Conservation (phyloP, 495 filamentous ascomycete genomes). For the Paragyromitra xinjiangensis region DNA sequence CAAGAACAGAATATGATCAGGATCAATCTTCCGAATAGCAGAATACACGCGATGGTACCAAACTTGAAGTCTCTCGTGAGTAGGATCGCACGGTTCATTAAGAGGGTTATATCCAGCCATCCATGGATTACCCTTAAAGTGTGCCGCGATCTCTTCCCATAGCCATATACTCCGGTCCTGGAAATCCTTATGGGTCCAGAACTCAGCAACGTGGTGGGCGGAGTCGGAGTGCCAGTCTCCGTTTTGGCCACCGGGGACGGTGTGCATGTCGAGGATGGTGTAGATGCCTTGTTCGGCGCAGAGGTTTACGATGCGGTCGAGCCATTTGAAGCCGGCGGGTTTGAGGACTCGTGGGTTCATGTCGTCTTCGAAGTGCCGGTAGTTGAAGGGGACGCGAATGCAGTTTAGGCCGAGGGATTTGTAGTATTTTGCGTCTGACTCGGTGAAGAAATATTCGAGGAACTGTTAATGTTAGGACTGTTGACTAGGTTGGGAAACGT, state of each 20-base stretch:
- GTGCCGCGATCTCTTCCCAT: conserved; percentile 68
- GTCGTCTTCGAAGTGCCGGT: conserved; percentile 72
- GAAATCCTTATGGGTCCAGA: conserved; percentile 72
- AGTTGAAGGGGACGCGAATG: conserved; percentile 71
- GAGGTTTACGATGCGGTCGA: conserved; percentile 69
- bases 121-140: conserved; percentile 66
- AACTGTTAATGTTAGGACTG: conserved; percentile 61
- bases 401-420: conserved; percentile 69
- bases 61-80: conserved; percentile 64
- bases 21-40: conserved; percentile 68
- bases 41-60: conserved; percentile 69
- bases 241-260: conserved; percentile 72
- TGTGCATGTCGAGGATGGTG: conserved; percentile 71
- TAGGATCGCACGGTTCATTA: conserved; percentile 71
- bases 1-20: conserved; percentile 70
- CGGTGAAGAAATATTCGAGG: conserved; percentile 72
- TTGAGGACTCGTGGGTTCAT: conserved; percentile 69
- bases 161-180: conserved; percentile 70
- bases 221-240: conserved; percentile 72
- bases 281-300: conserved; percentile 69
- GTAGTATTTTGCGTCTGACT: conserved; percentile 69
- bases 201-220: conserved; percentile 65
- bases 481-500: neutral
- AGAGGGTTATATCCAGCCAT: conserved; percentile 73
- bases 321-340: conserved; percentile 65